Evolutionary conservation across 164 flowering plant species (phyloP).

Genomic region (Annona cherimola): DNA sequence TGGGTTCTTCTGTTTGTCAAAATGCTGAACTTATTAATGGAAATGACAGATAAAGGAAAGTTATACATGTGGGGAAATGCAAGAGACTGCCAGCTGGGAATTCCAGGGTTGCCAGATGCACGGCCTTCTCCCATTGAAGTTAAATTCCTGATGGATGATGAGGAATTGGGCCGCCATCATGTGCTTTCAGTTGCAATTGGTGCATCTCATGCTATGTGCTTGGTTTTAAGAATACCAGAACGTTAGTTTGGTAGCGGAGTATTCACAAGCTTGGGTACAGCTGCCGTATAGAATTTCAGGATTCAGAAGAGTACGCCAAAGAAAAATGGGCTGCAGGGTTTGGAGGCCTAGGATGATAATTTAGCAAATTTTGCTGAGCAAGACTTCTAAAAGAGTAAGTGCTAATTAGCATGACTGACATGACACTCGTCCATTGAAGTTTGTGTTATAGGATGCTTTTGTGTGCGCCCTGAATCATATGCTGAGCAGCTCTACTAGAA

Average conservation of each 20-base stretch:
- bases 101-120: slow-evolving; percentile 78
- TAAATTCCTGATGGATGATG: slow-evolving; percentile 65
- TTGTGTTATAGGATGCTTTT: not conserved
- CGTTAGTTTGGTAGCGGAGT: not conserved
- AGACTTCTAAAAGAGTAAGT: not conserved
- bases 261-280: not conserved
- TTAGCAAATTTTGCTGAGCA: not conserved
- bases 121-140: slow-evolving; percentile 68
- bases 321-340: not conserved
- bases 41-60: slow-evolving; percentile 60
- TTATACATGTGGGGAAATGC: slow-evolving; percentile 93
- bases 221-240: slow-evolving; percentile 25
- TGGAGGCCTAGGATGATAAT: not conserved
- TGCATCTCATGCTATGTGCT: slow-evolving; percentile 87
- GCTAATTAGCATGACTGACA: not conserved
- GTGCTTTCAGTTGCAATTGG: slow-evolving; percentile 72
- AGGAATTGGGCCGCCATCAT: slow-evolving; percentile 48
- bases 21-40: not conserved
- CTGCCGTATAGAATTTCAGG: not conserved
- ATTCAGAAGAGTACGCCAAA: not conserved
- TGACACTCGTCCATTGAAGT: not conserved
- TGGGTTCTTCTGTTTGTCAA: not conserved
- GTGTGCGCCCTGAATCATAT: not conserved
- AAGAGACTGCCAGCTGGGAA: slow-evolving; percentile 75
- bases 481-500: too few species aligned